These are phyloP conservation scores for Alternaria ventricosa DNA, from an alignment of 2,329 filamentous ascomycete genomes.

Conservation along the genomic window DNA sequence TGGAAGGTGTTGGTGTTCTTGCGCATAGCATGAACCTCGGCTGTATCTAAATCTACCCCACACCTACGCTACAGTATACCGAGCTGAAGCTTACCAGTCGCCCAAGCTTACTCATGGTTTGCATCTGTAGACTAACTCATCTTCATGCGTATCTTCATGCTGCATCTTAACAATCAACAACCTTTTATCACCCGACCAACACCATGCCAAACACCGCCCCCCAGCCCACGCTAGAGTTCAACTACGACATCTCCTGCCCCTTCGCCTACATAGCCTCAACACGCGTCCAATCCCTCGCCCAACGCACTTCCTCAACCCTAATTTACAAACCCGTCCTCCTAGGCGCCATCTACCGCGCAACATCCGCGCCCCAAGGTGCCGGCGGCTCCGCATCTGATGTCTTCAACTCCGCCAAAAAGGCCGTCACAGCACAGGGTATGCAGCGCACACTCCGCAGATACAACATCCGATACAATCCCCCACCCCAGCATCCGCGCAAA, in stretches of 20 bases:
- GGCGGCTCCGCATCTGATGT: slow-evolving; percentile 45
- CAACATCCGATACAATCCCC: slow-evolving; percentile 38
- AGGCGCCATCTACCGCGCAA: slow-evolving; percentile 46
- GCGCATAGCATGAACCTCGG: slow-evolving; percentile 1
- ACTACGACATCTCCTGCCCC: slow-evolving; percentile 47
- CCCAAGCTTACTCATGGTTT: neutral
- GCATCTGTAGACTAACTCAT: neutral
- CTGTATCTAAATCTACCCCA: slow-evolving; percentile 10
- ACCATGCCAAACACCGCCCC: too few relatives aligned
- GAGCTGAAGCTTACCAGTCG: neutral
- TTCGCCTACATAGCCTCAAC: slow-evolving; percentile 49
- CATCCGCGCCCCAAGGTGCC: slow-evolving; percentile 45
- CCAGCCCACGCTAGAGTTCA: slow-evolving; percentile 31
- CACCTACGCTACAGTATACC: slow-evolving; percentile 1
- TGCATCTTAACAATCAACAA: accelerated
- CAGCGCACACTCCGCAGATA: slow-evolving; percentile 40
- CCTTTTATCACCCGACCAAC: neutral
- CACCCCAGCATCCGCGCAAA: slow-evolving; percentile 41
- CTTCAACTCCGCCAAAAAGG: slow-evolving; percentile 44
- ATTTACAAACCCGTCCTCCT: slow-evolving; percentile 41
- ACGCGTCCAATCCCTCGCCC: slow-evolving; percentile 37
- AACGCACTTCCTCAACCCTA: slow-evolving; percentile 32
- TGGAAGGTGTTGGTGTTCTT: neutral
- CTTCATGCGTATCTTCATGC: neutral
- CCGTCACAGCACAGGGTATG: slow-evolving; percentile 36